These are phyloP conservation scores for Rhodamnia argentea DNA, from an alignment of 345 rosid species.

Conservation along the genomic window DNA sequence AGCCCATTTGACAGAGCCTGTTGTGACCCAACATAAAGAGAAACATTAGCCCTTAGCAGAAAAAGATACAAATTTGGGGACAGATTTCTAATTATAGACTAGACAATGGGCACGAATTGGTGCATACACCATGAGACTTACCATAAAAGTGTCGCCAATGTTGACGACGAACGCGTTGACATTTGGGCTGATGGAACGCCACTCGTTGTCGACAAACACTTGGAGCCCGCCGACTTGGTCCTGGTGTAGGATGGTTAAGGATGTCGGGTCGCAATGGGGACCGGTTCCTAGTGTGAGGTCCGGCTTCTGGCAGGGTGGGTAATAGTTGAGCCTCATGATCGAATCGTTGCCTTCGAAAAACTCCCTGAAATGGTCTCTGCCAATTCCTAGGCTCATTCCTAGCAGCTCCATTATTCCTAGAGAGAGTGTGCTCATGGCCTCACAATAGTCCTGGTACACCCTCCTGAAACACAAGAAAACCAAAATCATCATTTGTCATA, in stretches of 20 bases:
- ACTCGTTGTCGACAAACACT: constrained; percentile 75
- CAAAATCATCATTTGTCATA: neutral
- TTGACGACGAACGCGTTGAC: constrained; percentile 80
- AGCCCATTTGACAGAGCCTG: constrained; percentile 86
- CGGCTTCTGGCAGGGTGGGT: constrained; percentile 93
- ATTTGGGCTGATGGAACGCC: constrained; percentile 72
- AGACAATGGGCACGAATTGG: neutral
- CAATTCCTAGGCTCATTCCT: constrained; percentile 66
- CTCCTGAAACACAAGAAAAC: constrained; percentile 23
- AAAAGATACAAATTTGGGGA: neutral
- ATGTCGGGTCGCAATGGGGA: constrained; percentile 98
- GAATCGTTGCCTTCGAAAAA: constrained; percentile 83
- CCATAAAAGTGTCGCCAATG: constrained; percentile 99
- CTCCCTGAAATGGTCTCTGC: constrained; percentile 40
- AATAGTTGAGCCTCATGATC: constrained; percentile 94
- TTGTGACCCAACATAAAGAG: neutral
- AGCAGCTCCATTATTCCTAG: constrained; percentile 86
- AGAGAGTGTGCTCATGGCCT: constrained; percentile 79
- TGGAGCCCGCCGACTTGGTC: constrained; percentile 94
- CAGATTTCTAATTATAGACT: neutral
- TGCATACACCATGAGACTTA: constrained; percentile 3
- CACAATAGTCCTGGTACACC: constrained; percentile 73
- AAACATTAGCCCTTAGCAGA: neutral
- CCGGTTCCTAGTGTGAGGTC: constrained; percentile 94
- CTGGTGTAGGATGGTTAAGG: constrained; percentile 96